A percentile compares a stretch with the other conserved stretches of the same genome.
phyloP scores from a whole-genome alignment of 2,329 filamentous ascomycete species.

The Pseudofabraea citricarpa region DNA sequence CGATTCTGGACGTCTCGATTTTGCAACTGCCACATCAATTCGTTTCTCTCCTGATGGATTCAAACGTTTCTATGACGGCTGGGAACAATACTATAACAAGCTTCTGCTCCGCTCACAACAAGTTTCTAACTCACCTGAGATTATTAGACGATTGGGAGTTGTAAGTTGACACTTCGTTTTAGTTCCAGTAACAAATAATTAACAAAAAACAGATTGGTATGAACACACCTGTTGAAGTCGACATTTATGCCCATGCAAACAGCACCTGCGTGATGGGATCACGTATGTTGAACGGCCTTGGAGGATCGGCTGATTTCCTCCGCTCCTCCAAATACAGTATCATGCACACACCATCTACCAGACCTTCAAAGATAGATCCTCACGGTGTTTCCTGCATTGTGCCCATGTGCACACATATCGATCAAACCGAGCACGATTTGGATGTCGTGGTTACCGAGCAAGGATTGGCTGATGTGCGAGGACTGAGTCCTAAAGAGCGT shows the following conservation, averaged over 20 bases:
- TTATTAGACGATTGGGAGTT: constrained; percentile 79
- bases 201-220: too few species aligned
- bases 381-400: constrained; percentile 82
- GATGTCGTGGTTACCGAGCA: constrained; percentile 76
- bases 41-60: constrained; percentile 90
- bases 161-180: too few species aligned
- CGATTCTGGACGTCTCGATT: constrained; percentile 81
- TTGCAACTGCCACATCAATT: constrained; percentile 84
- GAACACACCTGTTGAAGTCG: constrained; percentile 92
- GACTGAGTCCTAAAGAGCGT: constrained; percentile 72
- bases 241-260: constrained; percentile 94
- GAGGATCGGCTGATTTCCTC: constrained; percentile 78
- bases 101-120: constrained; percentile 83
- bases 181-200: too few species aligned
- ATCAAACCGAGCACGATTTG: constrained; percentile 90
- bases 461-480: constrained; percentile 80
- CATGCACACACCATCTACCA: constrained; percentile 85
- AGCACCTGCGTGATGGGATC: constrained; percentile 84
- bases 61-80: constrained; percentile 84
- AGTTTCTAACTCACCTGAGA: constrained; percentile 85
- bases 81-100: constrained; percentile 75
- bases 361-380: constrained; percentile 78
- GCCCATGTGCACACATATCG: constrained; percentile 89
- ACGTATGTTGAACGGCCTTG: constrained; percentile 82
- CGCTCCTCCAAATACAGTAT: constrained; percentile 78